Conservation (phyloP, 495 filamentous ascomycete species). For the Aspergillus taichungensis region DNA sequence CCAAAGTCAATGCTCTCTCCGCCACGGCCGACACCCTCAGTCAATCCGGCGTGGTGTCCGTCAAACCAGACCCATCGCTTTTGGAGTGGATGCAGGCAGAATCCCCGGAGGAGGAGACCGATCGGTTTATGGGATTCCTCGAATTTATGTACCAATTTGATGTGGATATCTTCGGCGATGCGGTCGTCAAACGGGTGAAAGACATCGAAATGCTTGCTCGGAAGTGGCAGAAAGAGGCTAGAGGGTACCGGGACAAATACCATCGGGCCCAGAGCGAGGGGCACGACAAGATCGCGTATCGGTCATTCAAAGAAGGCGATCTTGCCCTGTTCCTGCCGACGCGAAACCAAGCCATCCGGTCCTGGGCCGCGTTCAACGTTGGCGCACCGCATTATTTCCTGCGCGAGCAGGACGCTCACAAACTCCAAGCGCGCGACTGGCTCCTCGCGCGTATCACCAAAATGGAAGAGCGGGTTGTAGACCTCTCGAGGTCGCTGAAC, state of each 20-base stretch:
- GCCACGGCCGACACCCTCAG: constrained; percentile 49
- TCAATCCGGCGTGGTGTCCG: constrained; percentile 47
- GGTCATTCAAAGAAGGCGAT: constrained; percentile 93
- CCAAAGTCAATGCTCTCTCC: constrained; percentile 54
- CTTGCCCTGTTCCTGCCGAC: constrained; percentile 93
- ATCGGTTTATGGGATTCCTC: constrained; percentile 64
- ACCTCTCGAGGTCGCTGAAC: constrained; percentile 70
- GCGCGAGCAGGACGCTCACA: constrained; percentile 82
- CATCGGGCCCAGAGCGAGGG: constrained; percentile 78
- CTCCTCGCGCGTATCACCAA: constrained; percentile 87
- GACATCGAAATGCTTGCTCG: constrained; percentile 83
- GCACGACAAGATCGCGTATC: constrained; percentile 94
- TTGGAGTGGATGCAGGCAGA: constrained; percentile 70
- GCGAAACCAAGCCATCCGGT: constrained; percentile 81
- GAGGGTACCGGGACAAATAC: constrained; percentile 79
- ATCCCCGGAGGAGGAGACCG: constrained; percentile 55
- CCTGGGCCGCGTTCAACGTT: constrained; percentile 98
- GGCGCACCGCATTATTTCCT: constrained; percentile 96
- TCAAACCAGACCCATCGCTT: constrained; percentile 51
- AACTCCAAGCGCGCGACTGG: constrained; percentile 78
- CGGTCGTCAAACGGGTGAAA: constrained; percentile 75
- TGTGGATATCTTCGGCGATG: constrained; percentile 70
- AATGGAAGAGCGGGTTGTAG: constrained; percentile 87
- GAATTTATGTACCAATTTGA: constrained; percentile 65
- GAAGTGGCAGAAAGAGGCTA: constrained; percentile 82